Base-by-base conservation (phyloP, 169 alveolate species). In the Plasmodium malariae region DNA sequence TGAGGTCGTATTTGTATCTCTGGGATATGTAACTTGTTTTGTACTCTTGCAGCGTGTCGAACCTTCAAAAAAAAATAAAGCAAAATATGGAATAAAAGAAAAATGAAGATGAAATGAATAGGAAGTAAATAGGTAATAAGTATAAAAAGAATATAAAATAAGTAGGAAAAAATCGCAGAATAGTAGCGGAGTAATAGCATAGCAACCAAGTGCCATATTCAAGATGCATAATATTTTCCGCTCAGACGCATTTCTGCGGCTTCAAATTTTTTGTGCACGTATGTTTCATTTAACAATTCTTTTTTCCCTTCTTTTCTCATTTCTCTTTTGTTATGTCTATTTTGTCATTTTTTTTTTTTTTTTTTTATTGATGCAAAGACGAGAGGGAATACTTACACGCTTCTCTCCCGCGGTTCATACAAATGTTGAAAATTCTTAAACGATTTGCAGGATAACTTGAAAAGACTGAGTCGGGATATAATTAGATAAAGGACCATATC, bases 41-140 rank as follows among this genome's bases (percentile, higher is more conserved):
- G 65, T 83, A 83, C 5, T 83, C 91, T 28, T 83, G 48, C 83
- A 83, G 12, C 45, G 91, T 49, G 19, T 83, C 91, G 37, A 83
- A 83, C 67, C 91, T 83, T 14, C 24, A 59, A 80, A 28, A 65
- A 34, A 37, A 51, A 51, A 21, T 55, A 57, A 55, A 57, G 57
- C 0, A 45, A 19, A n/a, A 73, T 54, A 57, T 40, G 11, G 19
- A 72, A 51, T 2, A 34, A 65, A 7, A 34, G n/a, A 34, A 21
- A 48, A 48, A 21, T 21, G 67, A 37, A 11, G 21, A 17, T 48
- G 34, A n/a, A n/a, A n/a, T n/a, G n/a, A n/a, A n/a, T n/a, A n/a
- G n/a, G n/a, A n/a, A n/a, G n/a, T n/a, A n/a, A n/a, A n/a, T n/a
- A n/a, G n/a, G n/a, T n/a, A n/a, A n/a, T n/a, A n/a, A n/a, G n/a